Percentiles rank a stretch among this genome's conserved stretches.
Conservation (phyloP, 495 filamentous ascomycete species). For the Aspergillus sparsus region DNA sequence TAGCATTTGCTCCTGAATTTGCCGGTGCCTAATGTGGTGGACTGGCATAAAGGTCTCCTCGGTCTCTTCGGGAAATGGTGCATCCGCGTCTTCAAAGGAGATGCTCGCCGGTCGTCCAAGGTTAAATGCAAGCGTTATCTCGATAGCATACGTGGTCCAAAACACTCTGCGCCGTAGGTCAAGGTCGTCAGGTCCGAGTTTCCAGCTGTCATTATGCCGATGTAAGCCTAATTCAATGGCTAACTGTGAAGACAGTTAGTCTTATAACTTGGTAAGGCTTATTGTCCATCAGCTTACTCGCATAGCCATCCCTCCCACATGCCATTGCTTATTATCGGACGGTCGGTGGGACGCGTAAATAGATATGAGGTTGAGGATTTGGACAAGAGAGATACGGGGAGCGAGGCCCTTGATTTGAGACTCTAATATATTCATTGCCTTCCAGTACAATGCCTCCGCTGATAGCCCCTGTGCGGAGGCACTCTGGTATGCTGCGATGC, state of each 20-base stretch:
- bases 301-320: constrained; percentile 9
- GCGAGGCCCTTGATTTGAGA: not conserved
- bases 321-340: constrained; percentile 9
- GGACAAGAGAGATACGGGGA: constrained; percentile 4
- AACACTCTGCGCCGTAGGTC: constrained; percentile 6
- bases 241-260: not conserved
- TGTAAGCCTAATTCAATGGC: not conserved
- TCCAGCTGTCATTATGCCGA: constrained; percentile 3
- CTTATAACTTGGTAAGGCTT: not conserved
- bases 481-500: not conserved
- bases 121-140: constrained; percentile 7
- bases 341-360: constrained; percentile 7
- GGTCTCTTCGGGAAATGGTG: not conserved
- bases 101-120: constrained; percentile 7
- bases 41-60: not conserved
- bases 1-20: constrained; percentile 9
- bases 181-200: not conserved
- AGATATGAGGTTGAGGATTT: constrained; percentile 5
- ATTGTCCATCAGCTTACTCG: not conserved
- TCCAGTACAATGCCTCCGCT: constrained; percentile 5
- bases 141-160: constrained; percentile 7
- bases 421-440: constrained; percentile 6
- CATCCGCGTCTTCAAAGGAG: constrained; percentile 6
- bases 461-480: constrained; percentile 6
- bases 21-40: constrained; percentile 6